A percentile compares a stretch with the other conserved stretches of the same genome.
These are phyloP conservation scores for Hura crepitans DNA, from an alignment of 441 rosid species.

Conservation along the genomic window DNA sequence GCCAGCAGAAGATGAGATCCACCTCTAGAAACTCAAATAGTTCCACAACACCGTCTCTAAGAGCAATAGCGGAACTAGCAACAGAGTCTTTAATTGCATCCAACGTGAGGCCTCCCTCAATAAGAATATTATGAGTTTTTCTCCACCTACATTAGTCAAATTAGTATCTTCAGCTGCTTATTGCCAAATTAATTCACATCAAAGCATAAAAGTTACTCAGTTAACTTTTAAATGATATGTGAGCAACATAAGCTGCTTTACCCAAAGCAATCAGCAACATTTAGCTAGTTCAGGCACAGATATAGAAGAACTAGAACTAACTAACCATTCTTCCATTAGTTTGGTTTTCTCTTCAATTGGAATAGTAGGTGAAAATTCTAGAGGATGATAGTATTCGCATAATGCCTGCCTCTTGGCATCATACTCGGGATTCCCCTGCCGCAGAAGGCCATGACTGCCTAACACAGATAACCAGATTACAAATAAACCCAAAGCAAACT, in stretches of 20 bases:
- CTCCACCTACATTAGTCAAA: conserved; percentile 55
- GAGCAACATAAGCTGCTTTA: neutral
- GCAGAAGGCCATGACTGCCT: conserved; percentile 82
- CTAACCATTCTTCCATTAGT: conserved; percentile 93
- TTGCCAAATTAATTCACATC: neutral
- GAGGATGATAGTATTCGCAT: conserved; percentile 64
- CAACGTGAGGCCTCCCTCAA: conserved; percentile 79
- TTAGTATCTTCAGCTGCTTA: neutral
- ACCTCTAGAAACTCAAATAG: conserved; percentile 79
- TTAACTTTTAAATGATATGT: neutral
- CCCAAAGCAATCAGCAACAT: neutral
- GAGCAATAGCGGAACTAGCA: conserved; percentile 51
- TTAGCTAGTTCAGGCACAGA: neutral
- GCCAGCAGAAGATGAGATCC: conserved; percentile 17
- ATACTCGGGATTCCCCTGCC: conserved; percentile 62
- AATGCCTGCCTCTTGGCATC: conserved; percentile 67
- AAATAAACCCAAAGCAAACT: neutral
- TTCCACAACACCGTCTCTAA: conserved; percentile 70
- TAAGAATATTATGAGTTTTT: conserved; percentile 70
- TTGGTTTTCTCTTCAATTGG: conserved; percentile 71
- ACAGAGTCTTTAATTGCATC: conserved; percentile 69
- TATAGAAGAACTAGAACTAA: neutral
- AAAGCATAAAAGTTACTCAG: neutral
- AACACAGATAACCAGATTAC: conserved; percentile 13
- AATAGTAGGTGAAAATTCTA: conserved; percentile 63